A percentile compares a stretch with the other conserved stretches of the same genome.
These are phyloP conservation scores for Erythrophleum fordii DNA, from an alignment of 306 rosid species.

Conservation along the genomic window DNA sequence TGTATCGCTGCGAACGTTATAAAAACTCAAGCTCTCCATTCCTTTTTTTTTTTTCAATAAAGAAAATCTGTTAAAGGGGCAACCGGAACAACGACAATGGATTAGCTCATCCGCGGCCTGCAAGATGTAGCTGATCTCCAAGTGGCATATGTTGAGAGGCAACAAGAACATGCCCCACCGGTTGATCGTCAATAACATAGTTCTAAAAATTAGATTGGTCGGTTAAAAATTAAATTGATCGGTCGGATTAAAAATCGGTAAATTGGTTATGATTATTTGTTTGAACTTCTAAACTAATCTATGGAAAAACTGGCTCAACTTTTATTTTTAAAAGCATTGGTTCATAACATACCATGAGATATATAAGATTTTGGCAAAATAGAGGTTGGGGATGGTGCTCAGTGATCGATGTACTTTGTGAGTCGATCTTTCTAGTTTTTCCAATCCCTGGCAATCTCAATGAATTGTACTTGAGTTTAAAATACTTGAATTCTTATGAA, in stretches of 20 bases:
- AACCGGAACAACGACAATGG: background rate
- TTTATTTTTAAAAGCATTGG: no score
- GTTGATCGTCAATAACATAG: constrained; percentile 6
- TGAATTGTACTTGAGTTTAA: constrained; percentile 17
- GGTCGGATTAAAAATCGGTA: no score
- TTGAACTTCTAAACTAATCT: no score
- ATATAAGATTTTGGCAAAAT: background rate
- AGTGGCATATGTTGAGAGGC: constrained; percentile 17
- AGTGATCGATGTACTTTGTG: constrained; percentile 1
- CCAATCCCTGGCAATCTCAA: background rate
- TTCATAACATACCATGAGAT: no score
- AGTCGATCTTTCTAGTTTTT: background rate
- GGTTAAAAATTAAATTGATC: no score
- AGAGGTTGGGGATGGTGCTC: constrained; percentile 10
- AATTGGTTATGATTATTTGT: no score
- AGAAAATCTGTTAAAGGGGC: background rate
- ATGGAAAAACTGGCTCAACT: no score
- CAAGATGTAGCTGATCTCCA: background rate
- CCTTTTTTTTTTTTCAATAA: no score
- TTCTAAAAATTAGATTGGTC: no score
- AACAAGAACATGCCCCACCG: background rate
- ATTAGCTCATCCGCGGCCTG: constrained; percentile 1
- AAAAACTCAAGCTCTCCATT: background rate
- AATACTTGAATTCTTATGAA: constrained; percentile 1
- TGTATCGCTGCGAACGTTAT: background rate